Percentiles rank a stretch among this genome's conserved stretches.
Conservation (phyloP, 148 eudicot genomes). For the Suaeda aralocaspica region DNA sequence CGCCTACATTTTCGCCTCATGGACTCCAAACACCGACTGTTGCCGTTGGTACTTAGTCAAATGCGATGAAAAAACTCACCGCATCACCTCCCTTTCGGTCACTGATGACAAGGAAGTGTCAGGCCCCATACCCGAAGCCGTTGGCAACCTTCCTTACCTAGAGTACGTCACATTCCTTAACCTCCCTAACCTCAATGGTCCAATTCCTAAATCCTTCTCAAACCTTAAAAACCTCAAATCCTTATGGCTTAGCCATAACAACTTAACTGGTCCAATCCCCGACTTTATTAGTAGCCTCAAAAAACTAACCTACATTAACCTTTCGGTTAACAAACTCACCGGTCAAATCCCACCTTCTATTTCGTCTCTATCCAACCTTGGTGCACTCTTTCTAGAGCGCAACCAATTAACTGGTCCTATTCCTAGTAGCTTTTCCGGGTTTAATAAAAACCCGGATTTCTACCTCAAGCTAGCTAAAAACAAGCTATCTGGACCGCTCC, state of each 20-base stretch:
- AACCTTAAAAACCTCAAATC: conserved; percentile 27
- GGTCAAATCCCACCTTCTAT: conserved; percentile 31
- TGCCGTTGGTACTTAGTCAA: conserved; percentile 37
- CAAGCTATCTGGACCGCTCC: conserved; percentile 37
- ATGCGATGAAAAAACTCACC: conserved; percentile 30
- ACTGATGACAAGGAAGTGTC: conserved; percentile 11
- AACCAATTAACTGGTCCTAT: conserved; percentile 46
- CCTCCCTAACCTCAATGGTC: conserved; percentile 36
- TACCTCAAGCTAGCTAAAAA: conserved; percentile 36
- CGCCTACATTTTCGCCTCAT: conserved; percentile 18
- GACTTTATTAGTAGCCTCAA: conserved; percentile 29
- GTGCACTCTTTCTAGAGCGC: conserved; percentile 26
- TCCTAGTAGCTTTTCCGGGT: conserved; percentile 28
- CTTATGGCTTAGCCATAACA: conserved; percentile 26
- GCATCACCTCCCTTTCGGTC: conserved; percentile 20
- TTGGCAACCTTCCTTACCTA: conserved; percentile 40
- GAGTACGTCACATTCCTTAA: conserved; percentile 10
- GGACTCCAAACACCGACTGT: conserved; percentile 26
- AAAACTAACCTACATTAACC: conserved; percentile 26
- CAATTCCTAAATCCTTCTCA: conserved; percentile 30
- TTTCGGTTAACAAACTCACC: conserved; percentile 33
- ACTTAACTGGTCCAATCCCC: conserved; percentile 38
- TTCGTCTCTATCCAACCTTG: conserved; percentile 23
- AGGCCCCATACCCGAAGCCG: conserved; percentile 33
- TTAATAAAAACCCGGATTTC: conserved; percentile 23